phyloP scores from a whole-genome alignment of 2,329 filamentous ascomycete genomes.

The Thielaviopsis ethacetica region DNA sequence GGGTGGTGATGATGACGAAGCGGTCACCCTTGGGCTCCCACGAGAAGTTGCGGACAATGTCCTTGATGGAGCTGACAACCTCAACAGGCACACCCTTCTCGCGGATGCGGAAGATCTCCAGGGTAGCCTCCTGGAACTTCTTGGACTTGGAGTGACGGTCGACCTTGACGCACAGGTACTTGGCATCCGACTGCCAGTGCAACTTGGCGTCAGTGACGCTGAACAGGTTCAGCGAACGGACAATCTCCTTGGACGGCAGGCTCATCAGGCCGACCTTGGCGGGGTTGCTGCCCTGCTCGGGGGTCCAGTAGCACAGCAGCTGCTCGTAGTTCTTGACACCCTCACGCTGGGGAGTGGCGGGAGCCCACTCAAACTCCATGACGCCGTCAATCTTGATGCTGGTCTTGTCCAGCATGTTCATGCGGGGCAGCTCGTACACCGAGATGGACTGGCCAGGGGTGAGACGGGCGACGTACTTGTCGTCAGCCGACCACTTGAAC shows the following conservation, averaged over 20 bases:
- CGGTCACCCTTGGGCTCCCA: slow-evolving; percentile 98
- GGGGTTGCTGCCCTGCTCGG: slow-evolving; percentile 93
- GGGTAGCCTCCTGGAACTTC: slow-evolving; percentile 90
- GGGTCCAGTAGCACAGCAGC: slow-evolving; percentile 96
- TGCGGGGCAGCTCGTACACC: slow-evolving; percentile 74
- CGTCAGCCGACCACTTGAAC: slow-evolving; percentile 98
- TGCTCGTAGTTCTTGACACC: slow-evolving; percentile 87
- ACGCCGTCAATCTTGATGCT: slow-evolving; percentile 93
- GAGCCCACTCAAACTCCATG: slow-evolving; percentile 96
- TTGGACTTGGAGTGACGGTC: slow-evolving; percentile 98
- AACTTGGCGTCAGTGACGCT: slow-evolving; percentile 95
- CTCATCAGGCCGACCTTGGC: slow-evolving; percentile 95
- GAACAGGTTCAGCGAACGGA: slow-evolving; percentile 91
- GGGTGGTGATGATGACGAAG: slow-evolving; percentile 91
- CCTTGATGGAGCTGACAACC: slow-evolving; percentile 93
- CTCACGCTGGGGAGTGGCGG: slow-evolving; percentile 64
- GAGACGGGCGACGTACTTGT: slow-evolving; percentile 90
- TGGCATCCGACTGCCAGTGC: slow-evolving; percentile 92
- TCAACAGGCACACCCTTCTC: slow-evolving; percentile 98
- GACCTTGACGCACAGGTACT: slow-evolving; percentile 95
- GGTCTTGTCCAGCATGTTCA: slow-evolving; percentile 80
- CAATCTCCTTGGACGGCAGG: slow-evolving; percentile 83
- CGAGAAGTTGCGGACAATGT: slow-evolving; percentile 97
- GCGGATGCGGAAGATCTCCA: slow-evolving; percentile 93
- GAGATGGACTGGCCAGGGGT: slow-evolving; percentile 78